These are phyloP conservation scores for Limnomonas spitsbergensis DNA, from an alignment of 139 green algal species.

Conservation along the genomic window DNA sequence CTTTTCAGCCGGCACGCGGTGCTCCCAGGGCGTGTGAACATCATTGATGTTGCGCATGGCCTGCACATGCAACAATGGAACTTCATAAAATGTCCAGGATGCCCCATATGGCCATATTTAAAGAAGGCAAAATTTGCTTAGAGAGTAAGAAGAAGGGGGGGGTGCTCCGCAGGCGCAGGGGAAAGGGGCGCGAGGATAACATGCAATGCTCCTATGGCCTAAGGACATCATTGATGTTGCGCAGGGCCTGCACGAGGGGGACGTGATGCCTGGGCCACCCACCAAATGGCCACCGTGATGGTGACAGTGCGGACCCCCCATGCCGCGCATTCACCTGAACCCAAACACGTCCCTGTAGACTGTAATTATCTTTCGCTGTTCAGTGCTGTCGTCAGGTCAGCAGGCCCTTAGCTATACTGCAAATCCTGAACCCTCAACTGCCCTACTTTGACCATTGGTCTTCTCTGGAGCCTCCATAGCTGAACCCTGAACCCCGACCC, in stretches of 20 bases:
- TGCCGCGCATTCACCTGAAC: no score
- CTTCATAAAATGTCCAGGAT: neutral
- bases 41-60: constrained; percentile 35
- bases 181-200: neutral
- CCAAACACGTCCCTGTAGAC: no score
- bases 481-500: no score
- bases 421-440: neutral
- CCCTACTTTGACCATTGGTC: neutral
- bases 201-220: no score
- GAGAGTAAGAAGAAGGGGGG: neutral
- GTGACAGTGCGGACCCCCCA: no score
- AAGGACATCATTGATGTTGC: no score
- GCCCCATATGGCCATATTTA: no score
- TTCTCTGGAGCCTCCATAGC: neutral
- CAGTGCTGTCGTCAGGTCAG: no score
- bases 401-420: neutral
- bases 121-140: neutral
- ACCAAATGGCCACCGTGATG: no score
- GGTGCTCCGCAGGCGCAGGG: no score
- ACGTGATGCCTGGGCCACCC: no score
- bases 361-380: neutral
- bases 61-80: neutral
- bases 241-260: no score
- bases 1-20: neutral
- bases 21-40: constrained; percentile 24